Conservation (phyloP, 2,329 filamentous ascomycete species). For the Aspergillus ochraceus region DNA sequence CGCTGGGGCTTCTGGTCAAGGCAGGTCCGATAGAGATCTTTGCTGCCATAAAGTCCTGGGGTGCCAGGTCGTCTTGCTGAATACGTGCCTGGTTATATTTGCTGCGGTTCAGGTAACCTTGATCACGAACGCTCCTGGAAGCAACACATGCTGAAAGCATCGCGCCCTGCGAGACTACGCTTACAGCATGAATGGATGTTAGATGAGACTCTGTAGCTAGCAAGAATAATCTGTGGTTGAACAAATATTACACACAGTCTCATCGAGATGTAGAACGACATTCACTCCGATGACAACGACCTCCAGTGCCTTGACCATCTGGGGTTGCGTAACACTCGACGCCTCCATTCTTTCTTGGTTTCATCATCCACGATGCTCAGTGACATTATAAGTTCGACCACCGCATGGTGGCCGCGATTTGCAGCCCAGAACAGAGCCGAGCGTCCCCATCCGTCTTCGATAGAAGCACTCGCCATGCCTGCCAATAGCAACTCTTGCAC, state of each 20-base stretch:
- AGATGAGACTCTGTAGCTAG: too few relatives aligned
- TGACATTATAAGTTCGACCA: background rate
- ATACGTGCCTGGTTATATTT: too few relatives aligned
- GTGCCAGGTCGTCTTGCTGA: too few relatives aligned
- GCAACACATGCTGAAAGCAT: too few relatives aligned
- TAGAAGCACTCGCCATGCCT: background rate
- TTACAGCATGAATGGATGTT: too few relatives aligned
- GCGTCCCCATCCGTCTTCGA: background rate
- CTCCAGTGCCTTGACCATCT: background rate
- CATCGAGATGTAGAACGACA: background rate
- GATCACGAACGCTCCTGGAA: too few relatives aligned
- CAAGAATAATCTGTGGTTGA: too few relatives aligned
- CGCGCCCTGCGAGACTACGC: too few relatives aligned
- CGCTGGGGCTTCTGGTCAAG: constrained; percentile 1
- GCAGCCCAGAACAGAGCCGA: background rate
- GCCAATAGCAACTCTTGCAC: background rate
- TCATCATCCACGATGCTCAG: background rate
- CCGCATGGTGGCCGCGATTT: background rate
- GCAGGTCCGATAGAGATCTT: constrained; percentile 4
- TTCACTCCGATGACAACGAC: background rate
- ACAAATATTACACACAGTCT: too few relatives aligned
- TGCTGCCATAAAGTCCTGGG: background rate
- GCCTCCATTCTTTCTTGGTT: background rate
- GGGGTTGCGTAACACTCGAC: background rate
- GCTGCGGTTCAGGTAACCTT: too few relatives aligned